Percentiles rank a stretch among this genome's conserved stretches.
Evolutionary conservation across 257 asterid species (phyloP).

Genomic region (Solanum chaucha): DNA sequence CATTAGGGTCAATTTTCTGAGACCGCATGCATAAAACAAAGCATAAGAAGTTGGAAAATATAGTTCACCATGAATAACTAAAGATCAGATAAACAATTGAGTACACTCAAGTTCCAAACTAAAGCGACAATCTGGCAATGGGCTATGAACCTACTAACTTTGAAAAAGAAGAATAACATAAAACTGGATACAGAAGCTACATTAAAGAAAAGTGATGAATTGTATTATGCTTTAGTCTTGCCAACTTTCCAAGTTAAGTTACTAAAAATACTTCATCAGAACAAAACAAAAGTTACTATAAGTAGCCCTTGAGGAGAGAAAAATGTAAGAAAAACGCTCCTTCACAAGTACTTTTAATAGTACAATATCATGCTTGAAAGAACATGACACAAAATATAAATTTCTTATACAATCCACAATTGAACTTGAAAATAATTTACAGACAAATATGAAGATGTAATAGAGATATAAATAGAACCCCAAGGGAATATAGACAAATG

Average conservation of each 20-base stretch:
- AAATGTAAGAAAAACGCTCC: background rate
- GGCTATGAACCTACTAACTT: background rate
- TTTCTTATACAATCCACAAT: background rate
- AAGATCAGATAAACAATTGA: background rate
- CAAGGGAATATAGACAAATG: background rate
- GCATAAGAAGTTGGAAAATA: background rate
- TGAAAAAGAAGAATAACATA: background rate
- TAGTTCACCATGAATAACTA: background rate
- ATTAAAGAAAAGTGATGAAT: background rate
- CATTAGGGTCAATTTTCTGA: conserved; percentile 42
- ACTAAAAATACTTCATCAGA: background rate
- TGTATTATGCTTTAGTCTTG: background rate
- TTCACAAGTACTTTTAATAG: background rate
- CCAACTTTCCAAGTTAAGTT: background rate
- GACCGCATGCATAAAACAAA: background rate
- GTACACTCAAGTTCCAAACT: background rate
- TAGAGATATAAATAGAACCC: background rate
- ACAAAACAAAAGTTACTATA: background rate
- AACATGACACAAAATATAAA: background rate
- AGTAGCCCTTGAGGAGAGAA: background rate
- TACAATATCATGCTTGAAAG: background rate
- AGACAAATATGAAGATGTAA: background rate
- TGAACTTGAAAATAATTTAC: background rate
- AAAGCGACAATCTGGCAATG: background rate
- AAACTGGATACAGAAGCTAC: background rate